Percentiles rank a stretch among this genome's conserved stretches.
phyloP scores from a whole-genome alignment of 352 stramenopile genomes.

The Phytophthora sojae region DNA sequence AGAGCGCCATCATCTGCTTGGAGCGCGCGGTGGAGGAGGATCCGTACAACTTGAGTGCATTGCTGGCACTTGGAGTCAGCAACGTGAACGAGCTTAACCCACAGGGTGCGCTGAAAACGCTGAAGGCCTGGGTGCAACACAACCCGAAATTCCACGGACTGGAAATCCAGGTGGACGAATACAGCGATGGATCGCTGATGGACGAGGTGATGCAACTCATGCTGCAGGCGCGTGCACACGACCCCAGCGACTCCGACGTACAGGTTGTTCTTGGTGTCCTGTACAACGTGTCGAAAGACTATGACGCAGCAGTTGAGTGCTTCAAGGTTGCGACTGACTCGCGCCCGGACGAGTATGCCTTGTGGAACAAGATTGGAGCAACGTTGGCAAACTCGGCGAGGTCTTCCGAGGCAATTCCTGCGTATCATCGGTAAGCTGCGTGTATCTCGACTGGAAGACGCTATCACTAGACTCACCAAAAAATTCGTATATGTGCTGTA shows the following conservation, averaged over 20 bases:
- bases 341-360: constrained; percentile 93
- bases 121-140: constrained; percentile 97
- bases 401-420: constrained; percentile 93
- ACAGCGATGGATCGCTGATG: constrained; percentile 92
- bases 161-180: constrained; percentile 88
- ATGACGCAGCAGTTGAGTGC: constrained; percentile 90
- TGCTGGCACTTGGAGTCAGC: constrained; percentile 94
- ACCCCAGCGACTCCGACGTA: constrained; percentile 79
- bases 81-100: constrained; percentile 98
- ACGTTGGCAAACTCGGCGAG: constrained; percentile 96
- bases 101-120: constrained; percentile 91
- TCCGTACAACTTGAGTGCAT: constrained; percentile 94
- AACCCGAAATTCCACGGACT: constrained; percentile 98
- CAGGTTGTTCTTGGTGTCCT: constrained; percentile 96
- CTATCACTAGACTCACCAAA: not conserved
- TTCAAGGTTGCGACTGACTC: constrained; percentile 89
- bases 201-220: constrained; percentile 96
- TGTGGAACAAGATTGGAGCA: constrained; percentile 99
- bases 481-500: constrained; percentile 32
- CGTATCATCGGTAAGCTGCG: constrained; percentile 84
- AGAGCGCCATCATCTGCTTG: constrained; percentile 95
- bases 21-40: constrained; percentile 95
- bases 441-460: not conserved
- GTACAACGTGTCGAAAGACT: constrained; percentile 98
- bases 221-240: constrained; percentile 88